Base-by-base conservation (phyloP, 1,284 basidiomycete species). In the Anthracocystis panici-leucophaei region DNA sequence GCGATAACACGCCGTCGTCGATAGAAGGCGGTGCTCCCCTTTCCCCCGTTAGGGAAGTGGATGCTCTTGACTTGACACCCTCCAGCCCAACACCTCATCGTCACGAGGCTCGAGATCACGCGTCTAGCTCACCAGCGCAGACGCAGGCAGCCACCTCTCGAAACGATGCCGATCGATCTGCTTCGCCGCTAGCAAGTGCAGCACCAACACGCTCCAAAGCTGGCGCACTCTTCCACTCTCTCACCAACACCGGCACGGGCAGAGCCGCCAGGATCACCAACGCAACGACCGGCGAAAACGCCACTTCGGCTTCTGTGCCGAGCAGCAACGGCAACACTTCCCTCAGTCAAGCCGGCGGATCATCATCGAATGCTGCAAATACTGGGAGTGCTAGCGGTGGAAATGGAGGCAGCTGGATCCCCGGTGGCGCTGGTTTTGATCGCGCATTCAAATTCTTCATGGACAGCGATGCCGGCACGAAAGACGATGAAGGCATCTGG, bases 401-500 rank as follows among this genome's bases (percentile, higher is more conserved):
- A 25, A 70, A 57, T 42, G 53, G 20, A n/a, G 59, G 41, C 23
- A 53, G 63, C 45, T 73, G 65, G 60, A 53, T 70, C 11, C 56
- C 72, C 16, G 51, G 72, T 46, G 71, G 79, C 20, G 59, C 59
- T 12, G 70, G 70, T 38, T 64, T 82, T 14, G 80, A 82, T 50
- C 70, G 76, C n/a, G 80, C 80, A 2, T 68, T 82, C 58, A 70
- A 72, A n/a, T 82, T 77, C 46, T 78, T 82, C 69, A 65, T 79
- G 46, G 80, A 81, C 25, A 59, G 50, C 21, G 78, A 77, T 20
- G 57, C 61, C 3, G 38, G 53, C 18, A 45, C 18, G 48, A 65
- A 53, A 6, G 61, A 56, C 9, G 77, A 76, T 25, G 78, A 78
- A 21, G 79, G 66, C 3, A 79, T 79, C 41, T 82, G 81, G 81